These are phyloP conservation scores for Hymenoscyphus fraxineus DNA, from an alignment of 2,329 filamentous ascomycete species.

Conservation along the genomic window DNA sequence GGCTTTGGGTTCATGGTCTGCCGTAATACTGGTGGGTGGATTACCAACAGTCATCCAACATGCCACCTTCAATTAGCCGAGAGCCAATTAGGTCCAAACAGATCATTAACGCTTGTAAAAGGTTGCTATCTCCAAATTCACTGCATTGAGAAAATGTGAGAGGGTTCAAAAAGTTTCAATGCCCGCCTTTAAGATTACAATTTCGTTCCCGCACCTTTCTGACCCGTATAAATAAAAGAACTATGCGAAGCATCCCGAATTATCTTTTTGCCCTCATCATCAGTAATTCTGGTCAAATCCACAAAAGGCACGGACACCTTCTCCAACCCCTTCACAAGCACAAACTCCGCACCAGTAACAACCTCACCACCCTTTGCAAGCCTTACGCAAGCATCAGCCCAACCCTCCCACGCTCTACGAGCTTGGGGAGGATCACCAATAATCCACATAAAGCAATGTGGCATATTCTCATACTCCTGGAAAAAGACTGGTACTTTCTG, in stretches of 20 bases:
- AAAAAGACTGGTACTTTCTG: background rate
- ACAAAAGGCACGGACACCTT: too few species aligned
- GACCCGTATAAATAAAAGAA: background rate
- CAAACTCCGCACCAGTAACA: too few species aligned
- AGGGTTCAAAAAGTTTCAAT: background rate
- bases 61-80: too few species aligned
- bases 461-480: slow-evolving; percentile 8
- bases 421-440: background rate
- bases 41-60: too few species aligned
- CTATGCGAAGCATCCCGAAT: background rate
- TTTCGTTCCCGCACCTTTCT: background rate
- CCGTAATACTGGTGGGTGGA: too few species aligned
- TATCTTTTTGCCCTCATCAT: background rate
- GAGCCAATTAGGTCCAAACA: too few species aligned
- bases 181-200: background rate
- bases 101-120: too few species aligned
- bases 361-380: background rate
- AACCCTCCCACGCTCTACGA: background rate
- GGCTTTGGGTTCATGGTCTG: too few species aligned
- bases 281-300: background rate
- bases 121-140: too few species aligned
- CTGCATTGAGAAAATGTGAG: too few species aligned
- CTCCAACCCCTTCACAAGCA: too few species aligned
- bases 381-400: background rate
- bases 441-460: slow-evolving; percentile 7